Evolutionary conservation across 192 early-diverging fungal species (phyloP).

Genomic region (Umbelopsis sp.): DNA sequence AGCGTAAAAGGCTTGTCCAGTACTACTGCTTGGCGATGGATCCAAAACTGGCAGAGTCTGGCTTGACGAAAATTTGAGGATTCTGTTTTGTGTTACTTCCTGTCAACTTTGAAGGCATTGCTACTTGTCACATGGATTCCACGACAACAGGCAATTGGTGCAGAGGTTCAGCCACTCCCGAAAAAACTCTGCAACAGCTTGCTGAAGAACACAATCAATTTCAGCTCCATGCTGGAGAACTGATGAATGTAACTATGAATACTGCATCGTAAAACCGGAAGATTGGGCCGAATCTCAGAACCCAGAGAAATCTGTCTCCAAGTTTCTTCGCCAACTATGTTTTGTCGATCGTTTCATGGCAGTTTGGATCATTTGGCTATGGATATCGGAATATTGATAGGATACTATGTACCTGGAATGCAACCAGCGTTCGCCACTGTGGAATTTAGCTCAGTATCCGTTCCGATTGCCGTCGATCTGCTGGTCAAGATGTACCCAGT

Average conservation of each 20-base stretch:
- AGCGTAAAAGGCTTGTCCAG: no score
- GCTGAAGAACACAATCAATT: background rate
- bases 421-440: conserved; percentile 49
- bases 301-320: conserved; percentile 8
- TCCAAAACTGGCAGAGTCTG: no score
- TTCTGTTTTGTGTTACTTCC: no score
- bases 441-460: conserved; percentile 62
- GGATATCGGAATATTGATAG: conserved; percentile 58
- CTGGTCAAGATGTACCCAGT: conserved; percentile 77
- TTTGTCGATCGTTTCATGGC: conserved; percentile 41
- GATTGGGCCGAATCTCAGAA: background rate
- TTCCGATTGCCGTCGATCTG: conserved; percentile 67
- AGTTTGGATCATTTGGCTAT: conserved; percentile 50
- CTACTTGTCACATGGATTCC: background rate
- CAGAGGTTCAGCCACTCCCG: background rate
- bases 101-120: no score
- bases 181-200: background rate
- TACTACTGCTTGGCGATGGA: no score
- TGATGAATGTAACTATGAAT: conserved; percentile 17
- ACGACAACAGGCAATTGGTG: background rate
- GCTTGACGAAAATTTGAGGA: no score
- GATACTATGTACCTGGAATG: conserved; percentile 58
- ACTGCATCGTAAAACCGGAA: conserved; percentile 8
- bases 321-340: conserved; percentile 14
- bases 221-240: conserved; percentile 15